phyloP scores from a whole-genome alignment of 2,329 filamentous ascomycete genomes.

The Aureobasidium leucospermi region DNA sequence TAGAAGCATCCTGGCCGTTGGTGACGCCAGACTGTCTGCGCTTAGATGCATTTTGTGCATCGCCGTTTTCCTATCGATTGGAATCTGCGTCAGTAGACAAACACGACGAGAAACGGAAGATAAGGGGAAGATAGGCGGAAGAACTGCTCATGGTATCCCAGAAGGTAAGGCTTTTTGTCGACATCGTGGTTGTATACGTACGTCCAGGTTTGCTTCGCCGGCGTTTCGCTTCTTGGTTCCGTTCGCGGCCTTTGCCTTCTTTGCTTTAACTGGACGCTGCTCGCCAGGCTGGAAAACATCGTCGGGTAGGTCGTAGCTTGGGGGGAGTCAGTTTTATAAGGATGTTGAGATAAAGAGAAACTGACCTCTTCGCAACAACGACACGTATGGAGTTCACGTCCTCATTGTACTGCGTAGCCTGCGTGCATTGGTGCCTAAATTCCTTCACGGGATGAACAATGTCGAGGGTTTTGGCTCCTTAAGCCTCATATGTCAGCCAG shows the following conservation, averaged over 20 bases:
- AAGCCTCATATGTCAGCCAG: slow-evolving; percentile 25
- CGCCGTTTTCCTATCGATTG: slow-evolving; percentile 2
- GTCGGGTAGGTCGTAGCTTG: slow-evolving; percentile 75
- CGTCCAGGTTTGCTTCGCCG: slow-evolving; percentile 38
- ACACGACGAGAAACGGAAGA: background rate
- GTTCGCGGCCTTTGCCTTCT: slow-evolving; percentile 29
- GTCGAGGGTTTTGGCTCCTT: slow-evolving; percentile 64
- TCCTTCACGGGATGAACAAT: slow-evolving; percentile 74
- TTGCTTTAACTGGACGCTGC: slow-evolving; percentile 35
- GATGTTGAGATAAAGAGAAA: slow-evolving; percentile 21
- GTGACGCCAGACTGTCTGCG: slow-evolving; percentile 9
- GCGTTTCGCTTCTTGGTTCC: slow-evolving; percentile 36
- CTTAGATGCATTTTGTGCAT: slow-evolving; percentile 4
- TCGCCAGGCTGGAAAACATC: slow-evolving; percentile 85
- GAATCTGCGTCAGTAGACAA: slow-evolving; percentile 9
- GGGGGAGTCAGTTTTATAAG: slow-evolving; percentile 20
- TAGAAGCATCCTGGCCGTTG: slow-evolving; percentile 3
- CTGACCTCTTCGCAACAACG: slow-evolving; percentile 79
- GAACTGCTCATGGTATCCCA: background rate
- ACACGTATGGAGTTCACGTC: slow-evolving; percentile 74
- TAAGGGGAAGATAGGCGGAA: background rate
- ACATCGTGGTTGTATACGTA: slow-evolving; percentile 28
- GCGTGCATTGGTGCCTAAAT: slow-evolving; percentile 75
- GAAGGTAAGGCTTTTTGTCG: background rate
- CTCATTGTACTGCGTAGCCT: slow-evolving; percentile 66